Evolutionary conservation across 2,329 filamentous ascomycete genomes (phyloP).

Genomic region (Curvularia hawaiiensis): DNA sequence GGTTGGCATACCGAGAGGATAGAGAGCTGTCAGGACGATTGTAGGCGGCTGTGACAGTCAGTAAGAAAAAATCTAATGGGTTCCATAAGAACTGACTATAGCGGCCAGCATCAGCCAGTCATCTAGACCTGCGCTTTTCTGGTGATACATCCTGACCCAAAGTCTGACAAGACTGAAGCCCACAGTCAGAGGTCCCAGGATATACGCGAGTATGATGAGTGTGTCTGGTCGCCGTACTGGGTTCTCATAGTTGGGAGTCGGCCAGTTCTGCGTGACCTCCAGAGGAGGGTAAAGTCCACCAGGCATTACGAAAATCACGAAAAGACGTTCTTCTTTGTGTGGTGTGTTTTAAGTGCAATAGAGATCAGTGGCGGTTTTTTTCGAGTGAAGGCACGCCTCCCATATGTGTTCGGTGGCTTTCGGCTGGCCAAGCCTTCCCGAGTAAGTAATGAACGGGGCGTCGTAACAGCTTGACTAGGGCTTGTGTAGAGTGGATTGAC

Average conservation of each 20-base stretch:
- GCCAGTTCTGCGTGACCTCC: conserved; percentile 33
- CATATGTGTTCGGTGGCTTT: conserved; percentile 25
- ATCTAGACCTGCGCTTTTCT: conserved; percentile 33
- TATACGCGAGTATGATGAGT: conserved; percentile 23
- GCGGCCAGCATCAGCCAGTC: conserved; percentile 40
- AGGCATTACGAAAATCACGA: conserved; percentile 28
- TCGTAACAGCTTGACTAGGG: conserved; percentile 11
- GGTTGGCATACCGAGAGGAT: conserved; percentile 23
- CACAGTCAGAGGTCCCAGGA: conserved; percentile 32
- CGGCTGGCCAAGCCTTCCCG: conserved; percentile 1
- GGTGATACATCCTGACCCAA: conserved; percentile 37
- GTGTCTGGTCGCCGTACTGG: conserved; percentile 30
- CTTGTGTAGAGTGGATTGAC: conserved; percentile 3
- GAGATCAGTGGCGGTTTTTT: background rate
- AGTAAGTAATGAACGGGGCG: conserved; percentile 7
- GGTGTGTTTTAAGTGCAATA: background rate
- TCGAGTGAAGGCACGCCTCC: conserved; percentile 23
- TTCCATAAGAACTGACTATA: conserved; percentile 20
- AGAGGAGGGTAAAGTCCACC: conserved; percentile 37
- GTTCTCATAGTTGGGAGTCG: conserved; percentile 30
- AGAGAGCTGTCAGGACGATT: conserved; percentile 27
- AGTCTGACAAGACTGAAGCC: conserved; percentile 31
- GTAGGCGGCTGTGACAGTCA: conserved; percentile 25
- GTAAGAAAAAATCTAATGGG: background rate
- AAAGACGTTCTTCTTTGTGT: background rate